Conservation (phyloP, 371 early-diverging fungal genomes). For the Circinella minor region DNA sequence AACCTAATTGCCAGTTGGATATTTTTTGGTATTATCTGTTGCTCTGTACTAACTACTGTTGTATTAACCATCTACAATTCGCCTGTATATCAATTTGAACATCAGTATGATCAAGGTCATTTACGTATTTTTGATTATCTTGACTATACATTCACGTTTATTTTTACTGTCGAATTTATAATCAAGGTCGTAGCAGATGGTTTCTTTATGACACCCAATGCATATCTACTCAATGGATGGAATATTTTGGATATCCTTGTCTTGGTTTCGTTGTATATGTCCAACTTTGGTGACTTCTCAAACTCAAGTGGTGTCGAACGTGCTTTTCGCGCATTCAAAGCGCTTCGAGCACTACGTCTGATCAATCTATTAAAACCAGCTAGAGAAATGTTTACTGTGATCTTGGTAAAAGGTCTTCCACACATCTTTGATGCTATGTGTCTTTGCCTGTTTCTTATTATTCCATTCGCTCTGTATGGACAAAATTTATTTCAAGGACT, state of each 20-base stretch:
- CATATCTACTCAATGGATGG: slow-evolving; percentile 68
- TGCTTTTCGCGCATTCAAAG: slow-evolving; percentile 66
- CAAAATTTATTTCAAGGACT: slow-evolving; percentile 65
- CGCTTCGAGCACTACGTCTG: slow-evolving; percentile 67
- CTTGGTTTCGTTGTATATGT: slow-evolving; percentile 59
- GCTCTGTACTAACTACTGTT: slow-evolving; percentile 57
- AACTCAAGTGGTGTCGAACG: slow-evolving; percentile 57
- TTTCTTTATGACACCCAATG: slow-evolving; percentile 68
- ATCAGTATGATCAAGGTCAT: slow-evolving; percentile 34
- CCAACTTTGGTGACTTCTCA: slow-evolving; percentile 52
- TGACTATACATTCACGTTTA: slow-evolving; percentile 58
- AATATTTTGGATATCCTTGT: slow-evolving; percentile 73
- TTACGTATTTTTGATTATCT: slow-evolving; percentile 25
- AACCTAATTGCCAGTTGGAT: slow-evolving; percentile 41
- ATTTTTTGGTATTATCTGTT: slow-evolving; percentile 50
- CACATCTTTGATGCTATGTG: slow-evolving; percentile 64
- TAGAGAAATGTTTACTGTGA: slow-evolving; percentile 64
- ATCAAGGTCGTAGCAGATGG: slow-evolving; percentile 73
- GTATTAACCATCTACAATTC: slow-evolving; percentile 60
- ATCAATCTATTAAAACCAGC: slow-evolving; percentile 63
- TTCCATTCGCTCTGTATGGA: slow-evolving; percentile 75
- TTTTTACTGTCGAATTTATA: slow-evolving; percentile 66
- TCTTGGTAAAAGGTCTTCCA: slow-evolving; percentile 61
- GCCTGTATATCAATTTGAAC: slow-evolving; percentile 57
- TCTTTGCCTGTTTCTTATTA: slow-evolving; percentile 60